Percentiles rank a stretch among this genome's conserved stretches.
phyloP scores from a whole-genome alignment of 2,329 filamentous ascomycete genomes.

The Penicillium brasilianum region DNA sequence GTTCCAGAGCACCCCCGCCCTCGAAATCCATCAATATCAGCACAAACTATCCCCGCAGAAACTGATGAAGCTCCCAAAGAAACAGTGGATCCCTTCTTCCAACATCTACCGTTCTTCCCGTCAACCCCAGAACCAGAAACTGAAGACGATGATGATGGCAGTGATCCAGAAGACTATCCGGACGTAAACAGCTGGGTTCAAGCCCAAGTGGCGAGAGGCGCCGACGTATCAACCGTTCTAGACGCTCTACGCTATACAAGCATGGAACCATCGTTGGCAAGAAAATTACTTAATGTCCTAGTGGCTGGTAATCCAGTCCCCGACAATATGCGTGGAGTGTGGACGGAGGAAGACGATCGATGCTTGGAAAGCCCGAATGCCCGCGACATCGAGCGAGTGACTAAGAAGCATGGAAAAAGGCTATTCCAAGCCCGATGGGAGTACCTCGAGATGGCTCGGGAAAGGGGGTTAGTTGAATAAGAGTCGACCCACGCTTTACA shows the following conservation, averaged over 20 bases:
- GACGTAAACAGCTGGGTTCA: conserved; percentile 50
- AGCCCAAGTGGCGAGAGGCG: conserved; percentile 36
- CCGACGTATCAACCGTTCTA: conserved; percentile 38
- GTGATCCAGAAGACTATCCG: conserved; percentile 16
- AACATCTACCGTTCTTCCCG: conserved; percentile 40
- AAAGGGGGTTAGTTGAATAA: conserved; percentile 24
- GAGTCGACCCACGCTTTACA: not conserved
- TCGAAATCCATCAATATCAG: not conserved
- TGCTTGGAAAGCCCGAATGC: conserved; percentile 41
- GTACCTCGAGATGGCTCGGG: conserved; percentile 41
- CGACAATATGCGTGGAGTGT: conserved; percentile 50
- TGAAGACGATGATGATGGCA: conserved; percentile 28
- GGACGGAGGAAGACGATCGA: conserved; percentile 54
- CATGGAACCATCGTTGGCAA: conserved; percentile 39
- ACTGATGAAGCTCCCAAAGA: not conserved
- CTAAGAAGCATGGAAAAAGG: conserved; percentile 52
- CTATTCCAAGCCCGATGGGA: conserved; percentile 43
- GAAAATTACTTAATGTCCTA: conserved; percentile 42
- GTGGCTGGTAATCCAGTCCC: conserved; percentile 44
- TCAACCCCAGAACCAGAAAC: conserved; percentile 28
- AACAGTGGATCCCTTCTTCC: conserved; percentile 30
- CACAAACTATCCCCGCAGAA: not conserved
- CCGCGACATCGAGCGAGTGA: conserved; percentile 40
- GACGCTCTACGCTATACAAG: conserved; percentile 47
- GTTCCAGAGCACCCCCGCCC: not conserved